Conservation (phyloP, 2,329 filamentous ascomycete species). For the Fusarium sp. region DNA sequence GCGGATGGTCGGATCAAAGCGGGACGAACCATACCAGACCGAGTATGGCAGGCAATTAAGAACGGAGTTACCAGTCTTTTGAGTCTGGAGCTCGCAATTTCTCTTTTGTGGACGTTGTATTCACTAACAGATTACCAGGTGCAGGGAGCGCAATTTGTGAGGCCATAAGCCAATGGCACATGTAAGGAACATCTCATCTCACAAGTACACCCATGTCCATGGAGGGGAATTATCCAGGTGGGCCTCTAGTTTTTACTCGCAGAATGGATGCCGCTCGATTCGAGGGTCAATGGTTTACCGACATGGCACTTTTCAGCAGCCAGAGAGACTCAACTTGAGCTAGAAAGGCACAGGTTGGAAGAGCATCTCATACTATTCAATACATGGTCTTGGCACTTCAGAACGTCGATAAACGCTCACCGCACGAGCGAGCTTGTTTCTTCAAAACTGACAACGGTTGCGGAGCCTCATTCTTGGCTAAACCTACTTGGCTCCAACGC, state of each 20-base stretch:
- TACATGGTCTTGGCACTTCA: not conserved
- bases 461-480: conserved; percentile 34
- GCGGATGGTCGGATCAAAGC: conserved; percentile 41
- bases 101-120: conserved; percentile 6
- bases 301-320: not conserved
- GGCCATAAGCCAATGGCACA: conserved; percentile 8
- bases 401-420: not conserved
- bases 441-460: conserved; percentile 2
- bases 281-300: not conserved
- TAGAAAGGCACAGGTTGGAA: not conserved
- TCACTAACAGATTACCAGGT: conserved; percentile 20
- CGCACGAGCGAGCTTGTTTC: conserved; percentile 17
- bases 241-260: conserved; percentile 4
- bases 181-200: conserved; percentile 14
- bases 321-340: not conserved
- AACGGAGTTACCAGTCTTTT: conserved; percentile 18
- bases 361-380: not conserved
- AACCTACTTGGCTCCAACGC: conserved; percentile 23
- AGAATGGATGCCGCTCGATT: not conserved
- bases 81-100: conserved; percentile 11
- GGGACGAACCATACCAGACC: conserved; percentile 40
- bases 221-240: conserved; percentile 12
- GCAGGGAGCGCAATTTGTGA: conserved; percentile 4
- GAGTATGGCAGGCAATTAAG: conserved; percentile 26
- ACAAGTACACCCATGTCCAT: conserved; percentile 18